Conservation (phyloP, 2,329 filamentous ascomycete species). For the Paramyrothecium sp. region DNA sequence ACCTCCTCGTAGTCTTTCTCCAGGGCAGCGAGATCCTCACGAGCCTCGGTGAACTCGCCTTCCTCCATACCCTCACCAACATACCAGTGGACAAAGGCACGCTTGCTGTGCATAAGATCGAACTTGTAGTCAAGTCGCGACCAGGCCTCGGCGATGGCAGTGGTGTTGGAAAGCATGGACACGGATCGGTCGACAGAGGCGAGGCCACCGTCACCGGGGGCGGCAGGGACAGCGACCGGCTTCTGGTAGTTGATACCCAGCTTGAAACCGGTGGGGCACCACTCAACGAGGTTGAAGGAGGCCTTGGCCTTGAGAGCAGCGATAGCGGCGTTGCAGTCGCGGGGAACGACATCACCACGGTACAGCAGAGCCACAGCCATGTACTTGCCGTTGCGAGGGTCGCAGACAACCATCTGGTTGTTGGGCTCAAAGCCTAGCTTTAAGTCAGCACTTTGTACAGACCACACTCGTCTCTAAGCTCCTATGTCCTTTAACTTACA, state of each 20-base stretch:
- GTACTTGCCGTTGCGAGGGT: constrained; percentile 73
- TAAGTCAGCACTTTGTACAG: constrained; percentile 20
- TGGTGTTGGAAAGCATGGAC: constrained; percentile 74
- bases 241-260: constrained; percentile 74
- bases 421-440: constrained; percentile 68
- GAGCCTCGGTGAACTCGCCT: constrained; percentile 84
- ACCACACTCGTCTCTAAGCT: too few relatives aligned
- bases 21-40: constrained; percentile 80
- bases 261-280: constrained; percentile 76
- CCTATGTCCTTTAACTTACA: too few relatives aligned
- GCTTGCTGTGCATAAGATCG: constrained; percentile 77
- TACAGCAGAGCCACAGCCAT: constrained; percentile 73
- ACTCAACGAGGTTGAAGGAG: constrained; percentile 72
- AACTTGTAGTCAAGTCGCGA: constrained; percentile 73
- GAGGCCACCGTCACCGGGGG: constrained; percentile 55
- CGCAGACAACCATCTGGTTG: constrained; percentile 78
- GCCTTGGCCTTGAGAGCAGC: constrained; percentile 68
- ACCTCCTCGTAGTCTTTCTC: constrained; percentile 90
- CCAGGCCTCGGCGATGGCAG: constrained; percentile 72
- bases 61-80: constrained; percentile 93
- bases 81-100: constrained; percentile 75
- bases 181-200: constrained; percentile 62
- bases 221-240: constrained; percentile 56
- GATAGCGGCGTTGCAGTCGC: constrained; percentile 67
- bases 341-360: constrained; percentile 69